Percentiles rank a stretch among this genome's conserved stretches.
phyloP scores from a whole-genome alignment of 441 rosid species.

The Geranium incanum region DNA sequence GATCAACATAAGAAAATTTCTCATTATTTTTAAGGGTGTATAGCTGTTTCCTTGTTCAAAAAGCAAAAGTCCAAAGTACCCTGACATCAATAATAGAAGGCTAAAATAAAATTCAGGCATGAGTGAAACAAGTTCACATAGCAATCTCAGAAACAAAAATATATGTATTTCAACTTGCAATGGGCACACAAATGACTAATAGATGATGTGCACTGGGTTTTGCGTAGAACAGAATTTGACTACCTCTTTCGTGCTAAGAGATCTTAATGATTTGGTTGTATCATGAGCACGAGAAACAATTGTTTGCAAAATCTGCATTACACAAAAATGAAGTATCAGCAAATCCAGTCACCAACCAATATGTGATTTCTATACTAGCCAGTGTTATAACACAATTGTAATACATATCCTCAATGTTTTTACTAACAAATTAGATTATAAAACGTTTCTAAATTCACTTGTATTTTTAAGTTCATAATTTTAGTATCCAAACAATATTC shows the following conservation, averaged over 20 bases:
- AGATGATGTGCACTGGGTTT: neutral
- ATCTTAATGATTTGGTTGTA: slow-evolving; percentile 49
- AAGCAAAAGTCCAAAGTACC: neutral
- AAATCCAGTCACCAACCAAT: neutral
- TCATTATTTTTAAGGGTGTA: neutral
- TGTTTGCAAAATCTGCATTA: slow-evolving; percentile 78
- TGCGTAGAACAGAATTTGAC: slow-evolving; percentile 11
- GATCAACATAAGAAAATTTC: neutral
- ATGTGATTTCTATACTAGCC: neutral
- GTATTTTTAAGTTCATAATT: neutral
- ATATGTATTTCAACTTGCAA: neutral
- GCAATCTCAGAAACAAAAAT: neutral
- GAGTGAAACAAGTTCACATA: neutral
- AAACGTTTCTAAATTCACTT: neutral
- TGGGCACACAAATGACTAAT: neutral
- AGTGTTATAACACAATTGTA: neutral
- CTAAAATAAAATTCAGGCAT: neutral
- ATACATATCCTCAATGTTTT: neutral
- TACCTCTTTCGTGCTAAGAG: slow-evolving; percentile 97
- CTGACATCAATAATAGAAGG: neutral
- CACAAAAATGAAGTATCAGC: neutral
- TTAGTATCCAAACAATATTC: neutral
- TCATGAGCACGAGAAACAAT: slow-evolving; percentile 72
- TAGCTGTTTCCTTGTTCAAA: neutral
- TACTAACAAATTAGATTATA: neutral